These are phyloP conservation scores for Pelargonium fulgidum DNA, from an alignment of 441 rosid species.

Conservation along the genomic window DNA sequence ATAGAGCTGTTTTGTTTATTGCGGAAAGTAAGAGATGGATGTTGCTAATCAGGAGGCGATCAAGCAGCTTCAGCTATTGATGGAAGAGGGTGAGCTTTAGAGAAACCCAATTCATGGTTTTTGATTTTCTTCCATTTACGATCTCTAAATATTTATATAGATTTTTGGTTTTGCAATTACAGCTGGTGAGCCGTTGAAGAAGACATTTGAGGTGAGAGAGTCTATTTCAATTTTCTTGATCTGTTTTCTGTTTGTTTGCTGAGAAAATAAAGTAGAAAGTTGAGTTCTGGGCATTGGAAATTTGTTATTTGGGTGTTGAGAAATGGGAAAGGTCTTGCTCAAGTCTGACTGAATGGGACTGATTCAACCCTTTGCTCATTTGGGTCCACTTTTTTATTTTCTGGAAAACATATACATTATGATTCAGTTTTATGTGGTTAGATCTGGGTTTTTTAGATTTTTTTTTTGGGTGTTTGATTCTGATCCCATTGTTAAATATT, in stretches of 20 bases:
- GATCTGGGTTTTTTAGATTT: too few species aligned
- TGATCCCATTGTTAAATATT: too few species aligned
- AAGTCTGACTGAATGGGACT: too few species aligned
- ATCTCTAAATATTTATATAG: neutral
- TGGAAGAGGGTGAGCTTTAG: slow-evolving; percentile 59
- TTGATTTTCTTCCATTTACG: slow-evolving; percentile 18
- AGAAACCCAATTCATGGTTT: slow-evolving; percentile 11
- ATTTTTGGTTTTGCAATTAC: slow-evolving; percentile 21
- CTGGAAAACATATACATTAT: too few species aligned
- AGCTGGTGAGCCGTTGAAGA: slow-evolving; percentile 68
- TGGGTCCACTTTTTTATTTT: too few species aligned
- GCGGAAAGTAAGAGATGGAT: slow-evolving; percentile 34
- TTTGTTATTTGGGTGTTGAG: neutral
- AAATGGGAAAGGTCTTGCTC: neutral
- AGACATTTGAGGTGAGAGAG: slow-evolving; percentile 64
- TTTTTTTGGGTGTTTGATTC: too few species aligned
- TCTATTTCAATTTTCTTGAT: slow-evolving; percentile 14
- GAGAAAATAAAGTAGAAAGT: neutral
- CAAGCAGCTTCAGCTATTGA: slow-evolving; percentile 55
- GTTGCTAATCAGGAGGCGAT: slow-evolving; percentile 54
- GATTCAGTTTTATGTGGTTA: too few species aligned
- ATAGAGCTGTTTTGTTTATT: neutral
- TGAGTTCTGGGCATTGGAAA: slow-evolving; percentile 1
- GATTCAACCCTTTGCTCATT: too few species aligned
- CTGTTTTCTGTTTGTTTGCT: slow-evolving; percentile 15